Evolutionary conservation across 2,329 filamentous ascomycete genomes (phyloP).

Genomic region (Aspergillus sp.): DNA sequence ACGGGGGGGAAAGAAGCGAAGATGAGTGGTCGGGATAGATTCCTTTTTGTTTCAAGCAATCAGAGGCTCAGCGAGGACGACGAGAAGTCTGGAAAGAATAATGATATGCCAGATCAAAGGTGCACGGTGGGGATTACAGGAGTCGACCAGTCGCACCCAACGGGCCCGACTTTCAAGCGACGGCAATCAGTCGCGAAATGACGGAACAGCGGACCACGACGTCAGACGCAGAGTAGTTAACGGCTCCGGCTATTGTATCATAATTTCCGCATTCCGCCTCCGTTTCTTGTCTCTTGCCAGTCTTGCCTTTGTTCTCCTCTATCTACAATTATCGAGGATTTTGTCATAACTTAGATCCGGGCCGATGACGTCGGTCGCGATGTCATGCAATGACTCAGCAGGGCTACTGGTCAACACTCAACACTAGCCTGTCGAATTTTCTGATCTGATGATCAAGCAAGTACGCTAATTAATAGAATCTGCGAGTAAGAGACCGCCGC

Average conservation of each 20-base stretch:
- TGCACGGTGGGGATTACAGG: slow-evolving; percentile 3
- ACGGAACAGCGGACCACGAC: slow-evolving; percentile 5
- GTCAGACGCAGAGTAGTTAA: background rate
- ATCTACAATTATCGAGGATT: background rate
- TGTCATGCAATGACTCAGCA: slow-evolving; percentile 16
- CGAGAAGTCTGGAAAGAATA: slow-evolving; percentile 3
- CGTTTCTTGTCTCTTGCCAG: background rate
- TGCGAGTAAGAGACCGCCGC: background rate
- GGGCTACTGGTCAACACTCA: background rate
- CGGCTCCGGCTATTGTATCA: background rate
- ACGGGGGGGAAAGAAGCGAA: background rate
- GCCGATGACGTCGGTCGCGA: slow-evolving; percentile 14
- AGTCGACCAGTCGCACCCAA: background rate
- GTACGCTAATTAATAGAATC: background rate
- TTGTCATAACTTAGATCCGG: slow-evolving; percentile 2
- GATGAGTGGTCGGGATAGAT: slow-evolving; percentile 1
- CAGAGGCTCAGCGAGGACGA: background rate
- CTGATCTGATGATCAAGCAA: background rate
- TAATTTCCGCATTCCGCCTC: background rate
- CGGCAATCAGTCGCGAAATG: background rate
- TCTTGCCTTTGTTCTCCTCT: background rate
- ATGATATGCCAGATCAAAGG: background rate
- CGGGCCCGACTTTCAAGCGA: background rate
- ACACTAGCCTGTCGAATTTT: background rate
- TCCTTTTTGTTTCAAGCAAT: background rate